Evolutionary conservation across 2,329 filamentous ascomycete genomes (phyloP), one percentile per base, ranked within the genome.

Genomic region (Colletotrichum agaves): DNA sequence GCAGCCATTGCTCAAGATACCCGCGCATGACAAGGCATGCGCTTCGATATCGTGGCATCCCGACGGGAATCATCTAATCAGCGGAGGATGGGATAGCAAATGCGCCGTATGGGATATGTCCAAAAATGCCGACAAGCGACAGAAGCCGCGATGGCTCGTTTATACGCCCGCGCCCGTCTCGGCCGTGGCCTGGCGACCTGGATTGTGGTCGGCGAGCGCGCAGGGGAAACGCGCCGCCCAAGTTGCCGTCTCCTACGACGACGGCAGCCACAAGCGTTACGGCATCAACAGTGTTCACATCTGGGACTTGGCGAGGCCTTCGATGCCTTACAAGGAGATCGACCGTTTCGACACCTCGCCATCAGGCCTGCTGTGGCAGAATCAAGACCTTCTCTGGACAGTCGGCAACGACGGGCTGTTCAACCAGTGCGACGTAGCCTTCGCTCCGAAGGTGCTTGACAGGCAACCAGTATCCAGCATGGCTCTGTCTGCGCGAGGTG

Each of bases 271-370:
- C 47, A 85, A 83, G 63, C 81, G 84, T 8, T 84, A 85, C 60
- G 88, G 87, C 46, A 85, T 87, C 47, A 86, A 83, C 31, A 81
- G 84, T 0, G 87, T 91, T 13, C 88, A 91, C 63, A 81, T 91
- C 19, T 92, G 89, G 88, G 90, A 92, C 73, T 78, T 92, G n/a
- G 89, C 88, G 6, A 82, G 90, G 35, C 88, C 89, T 1, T 87
- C 88, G 1, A 84, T 91, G 81, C 88, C 89, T 0, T 91, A 89
- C 73, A 90, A 90, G 70, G 87, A 90, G 71, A 84, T 91, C 52
- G 86, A 89, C 66, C 79, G 85, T 43, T 91, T 90, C 70, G 84
- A 87, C 21, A 81, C 75, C 31, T 84, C 88, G 3, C 89, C 89
- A 1, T 84, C 82, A 8, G 84, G 84, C 2, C 75, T 91, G 15